phyloP scores from a whole-genome alignment of 768 basidiomycete species.

The Dictyophora rubrovolvata region DNA sequence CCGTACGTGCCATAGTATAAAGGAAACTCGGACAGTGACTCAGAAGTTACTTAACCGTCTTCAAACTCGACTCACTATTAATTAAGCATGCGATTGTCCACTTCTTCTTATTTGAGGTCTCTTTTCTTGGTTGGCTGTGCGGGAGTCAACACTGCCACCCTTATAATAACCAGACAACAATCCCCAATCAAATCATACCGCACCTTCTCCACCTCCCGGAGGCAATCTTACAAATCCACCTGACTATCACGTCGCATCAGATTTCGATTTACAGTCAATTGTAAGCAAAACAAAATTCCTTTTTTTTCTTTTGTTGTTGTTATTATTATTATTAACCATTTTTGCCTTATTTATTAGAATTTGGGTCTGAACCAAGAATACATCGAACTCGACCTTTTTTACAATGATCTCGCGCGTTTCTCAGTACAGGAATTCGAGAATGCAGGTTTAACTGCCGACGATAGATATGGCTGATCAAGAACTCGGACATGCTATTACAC shows the following conservation, averaged over 20 bases:
- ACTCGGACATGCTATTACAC: constrained; percentile 46
- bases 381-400: constrained; percentile 53
- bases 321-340: too few species aligned
- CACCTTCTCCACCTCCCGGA: neutral
- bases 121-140: too few species aligned
- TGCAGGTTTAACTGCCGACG: constrained; percentile 41
- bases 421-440: constrained; percentile 44
- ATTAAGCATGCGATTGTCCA: too few species aligned
- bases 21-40: too few species aligned
- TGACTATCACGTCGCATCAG: constrained; percentile 24
- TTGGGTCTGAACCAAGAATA: constrained; percentile 54
- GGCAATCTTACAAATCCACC: constrained; percentile 13
- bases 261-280: constrained; percentile 44
- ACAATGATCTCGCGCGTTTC: constrained; percentile 45
- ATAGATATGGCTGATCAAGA: constrained; percentile 56
- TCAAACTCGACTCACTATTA: too few species aligned
- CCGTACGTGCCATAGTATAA: too few species aligned
- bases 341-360: constrained; percentile 26
- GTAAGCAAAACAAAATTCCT: too few species aligned
- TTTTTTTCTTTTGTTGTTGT: too few species aligned
- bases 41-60: too few species aligned
- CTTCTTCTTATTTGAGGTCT: too few species aligned
- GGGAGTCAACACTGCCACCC: too few species aligned
- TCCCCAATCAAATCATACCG: neutral
- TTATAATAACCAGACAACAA: neutral